phyloP scores from a whole-genome alignment of 192 early-diverging fungal genomes.

The Coemansia sp. region DNA sequence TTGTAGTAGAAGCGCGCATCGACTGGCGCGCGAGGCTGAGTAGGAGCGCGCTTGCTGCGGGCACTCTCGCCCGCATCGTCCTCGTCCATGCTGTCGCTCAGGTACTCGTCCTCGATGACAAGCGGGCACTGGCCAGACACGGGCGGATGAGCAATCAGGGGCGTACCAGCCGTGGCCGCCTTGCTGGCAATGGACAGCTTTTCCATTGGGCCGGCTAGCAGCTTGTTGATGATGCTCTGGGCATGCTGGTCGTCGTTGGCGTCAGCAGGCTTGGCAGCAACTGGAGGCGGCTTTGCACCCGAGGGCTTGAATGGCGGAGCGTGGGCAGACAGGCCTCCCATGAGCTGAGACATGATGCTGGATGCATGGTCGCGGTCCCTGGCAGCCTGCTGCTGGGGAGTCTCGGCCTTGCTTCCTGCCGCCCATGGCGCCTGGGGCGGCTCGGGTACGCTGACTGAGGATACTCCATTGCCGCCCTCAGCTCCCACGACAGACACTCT shows the following conservation, averaged over 20 bases:
- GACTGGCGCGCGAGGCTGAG: neutral
- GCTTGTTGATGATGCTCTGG: constrained; percentile 43
- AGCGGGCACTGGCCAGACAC: constrained; percentile 40
- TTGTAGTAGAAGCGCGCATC: constrained; percentile 23
- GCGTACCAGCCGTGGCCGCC: neutral
- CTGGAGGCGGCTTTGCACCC: neutral
- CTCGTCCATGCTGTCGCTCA: constrained; percentile 55
- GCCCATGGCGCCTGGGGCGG: constrained; percentile 46
- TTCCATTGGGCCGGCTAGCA: constrained; percentile 42
- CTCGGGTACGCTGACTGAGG: constrained; percentile 35
- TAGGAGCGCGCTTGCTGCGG: neutral
- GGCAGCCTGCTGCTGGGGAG: neutral
- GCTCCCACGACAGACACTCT: neutral
- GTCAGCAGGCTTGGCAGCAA: neutral
- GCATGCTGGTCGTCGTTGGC: constrained; percentile 24
- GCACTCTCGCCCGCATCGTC: constrained; percentile 11
- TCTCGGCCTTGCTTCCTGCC: constrained; percentile 9
- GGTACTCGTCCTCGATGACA: constrained; percentile 48
- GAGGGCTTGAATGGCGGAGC: neutral
- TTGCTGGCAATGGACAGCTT: constrained; percentile 10
- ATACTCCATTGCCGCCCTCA: neutral
- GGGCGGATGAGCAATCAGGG: constrained; percentile 30
- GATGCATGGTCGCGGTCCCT: constrained; percentile 26
- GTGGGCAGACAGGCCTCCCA: constrained; percentile 9
- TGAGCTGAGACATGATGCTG: constrained; percentile 41